These are phyloP conservation scores for Fusarium staphyleae DNA, from an alignment of 2,329 filamentous ascomycete species.

Conservation along the genomic window DNA sequence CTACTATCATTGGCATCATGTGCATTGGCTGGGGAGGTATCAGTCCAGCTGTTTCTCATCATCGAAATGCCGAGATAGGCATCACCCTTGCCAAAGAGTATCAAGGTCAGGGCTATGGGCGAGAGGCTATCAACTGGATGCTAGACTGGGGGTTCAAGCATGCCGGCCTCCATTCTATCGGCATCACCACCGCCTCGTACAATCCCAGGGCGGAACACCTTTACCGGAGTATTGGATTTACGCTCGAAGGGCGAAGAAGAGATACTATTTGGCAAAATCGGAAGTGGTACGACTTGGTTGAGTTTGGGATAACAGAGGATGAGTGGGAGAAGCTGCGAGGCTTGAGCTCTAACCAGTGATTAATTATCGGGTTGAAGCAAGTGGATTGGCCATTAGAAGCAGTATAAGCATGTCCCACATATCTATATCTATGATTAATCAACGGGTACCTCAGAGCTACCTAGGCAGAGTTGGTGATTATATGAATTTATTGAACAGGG, in stretches of 20 bases:
- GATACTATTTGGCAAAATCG: conserved; percentile 54
- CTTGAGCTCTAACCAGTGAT: too few relatives aligned
- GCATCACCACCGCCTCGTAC: conserved; percentile 50
- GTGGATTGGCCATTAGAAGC: too few relatives aligned
- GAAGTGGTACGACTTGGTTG: conserved; percentile 48
- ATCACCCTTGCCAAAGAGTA: conserved; percentile 46
- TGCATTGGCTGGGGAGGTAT: conserved; percentile 23
- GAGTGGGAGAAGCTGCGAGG: conserved; percentile 47
- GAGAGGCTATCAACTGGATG: conserved; percentile 55
- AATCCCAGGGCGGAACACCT: conserved; percentile 52
- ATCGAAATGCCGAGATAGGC: conserved; percentile 41
- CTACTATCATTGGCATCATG: conserved; percentile 24
- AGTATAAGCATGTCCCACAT: too few relatives aligned
- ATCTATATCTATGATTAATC: too few relatives aligned
- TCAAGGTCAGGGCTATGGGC: conserved; percentile 53
- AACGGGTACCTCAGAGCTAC: too few relatives aligned
- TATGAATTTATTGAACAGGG: too few relatives aligned
- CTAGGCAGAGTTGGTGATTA: too few relatives aligned
- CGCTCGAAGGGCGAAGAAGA: conserved; percentile 50
- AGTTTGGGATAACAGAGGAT: conserved; percentile 49
- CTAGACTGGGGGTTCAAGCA: conserved; percentile 54
- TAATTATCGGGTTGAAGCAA: too few relatives aligned
- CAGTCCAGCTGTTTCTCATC: conserved; percentile 5
- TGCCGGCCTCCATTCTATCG: conserved; percentile 53
- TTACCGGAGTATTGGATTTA: conserved; percentile 55